Percentiles rank a stretch among this genome's conserved stretches.
phyloP scores from a whole-genome alignment of 208 protist genomes.

The Porcisia hertigi region DNA sequence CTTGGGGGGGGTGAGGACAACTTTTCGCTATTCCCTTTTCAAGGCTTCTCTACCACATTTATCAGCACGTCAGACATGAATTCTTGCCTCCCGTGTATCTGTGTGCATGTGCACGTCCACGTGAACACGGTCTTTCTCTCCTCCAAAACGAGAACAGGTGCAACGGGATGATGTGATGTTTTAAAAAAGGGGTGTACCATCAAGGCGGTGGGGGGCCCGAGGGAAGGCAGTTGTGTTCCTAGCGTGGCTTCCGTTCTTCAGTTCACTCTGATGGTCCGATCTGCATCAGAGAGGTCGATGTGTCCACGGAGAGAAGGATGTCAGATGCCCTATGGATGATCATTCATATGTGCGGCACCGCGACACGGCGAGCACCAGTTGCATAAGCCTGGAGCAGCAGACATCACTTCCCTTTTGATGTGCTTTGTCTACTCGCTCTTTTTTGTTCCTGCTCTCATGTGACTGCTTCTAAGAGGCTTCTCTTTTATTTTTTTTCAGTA shows the following conservation, averaged over 20 bases:
- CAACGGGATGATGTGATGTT: background rate
- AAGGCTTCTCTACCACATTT: background rate
- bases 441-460: constrained; percentile 11
- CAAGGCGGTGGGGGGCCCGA: background rate
- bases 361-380: background rate
- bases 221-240: background rate
- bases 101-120: background rate
- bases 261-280: background rate
- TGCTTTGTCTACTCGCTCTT: constrained; percentile 4
- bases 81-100: constrained; percentile 1
- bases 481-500: background rate
- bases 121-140: background rate
- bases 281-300: background rate
- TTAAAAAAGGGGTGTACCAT: background rate
- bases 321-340: too few species aligned
- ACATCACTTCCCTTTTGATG: background rate
- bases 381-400: background rate
- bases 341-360: background rate
- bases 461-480: constrained; percentile 10
- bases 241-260: background rate
- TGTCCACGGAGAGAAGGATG: background rate
- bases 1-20: background rate
- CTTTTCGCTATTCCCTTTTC: background rate
- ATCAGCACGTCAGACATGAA: background rate
- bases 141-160: background rate